Percentiles rank a stretch among this genome's conserved stretches.
Evolutionary conservation across 1,284 basidiomycete genomes (phyloP).

Genomic region (Spongiforma sp.): DNA sequence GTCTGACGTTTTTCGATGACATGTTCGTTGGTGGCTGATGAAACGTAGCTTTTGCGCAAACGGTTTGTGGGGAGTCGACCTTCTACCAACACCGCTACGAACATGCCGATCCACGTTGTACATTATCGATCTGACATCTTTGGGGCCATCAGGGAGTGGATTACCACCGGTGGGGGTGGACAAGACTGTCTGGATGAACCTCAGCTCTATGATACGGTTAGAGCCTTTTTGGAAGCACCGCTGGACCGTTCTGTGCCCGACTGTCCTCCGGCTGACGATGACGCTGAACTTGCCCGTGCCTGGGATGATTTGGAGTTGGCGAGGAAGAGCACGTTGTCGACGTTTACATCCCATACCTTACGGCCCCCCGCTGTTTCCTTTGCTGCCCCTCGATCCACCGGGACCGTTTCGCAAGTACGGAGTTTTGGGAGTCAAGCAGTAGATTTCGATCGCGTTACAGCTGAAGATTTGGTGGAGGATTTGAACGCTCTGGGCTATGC

Average conservation of each 20-base stretch:
- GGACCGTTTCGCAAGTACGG: constrained; percentile 36
- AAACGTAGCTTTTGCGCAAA: constrained; percentile 69
- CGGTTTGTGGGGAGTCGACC: constrained; percentile 61
- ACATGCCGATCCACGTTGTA: constrained; percentile 45
- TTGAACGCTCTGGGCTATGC: constrained; percentile 76
- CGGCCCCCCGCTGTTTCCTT: constrained; percentile 52
- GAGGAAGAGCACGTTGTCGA: constrained; percentile 45
- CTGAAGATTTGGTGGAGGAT: constrained; percentile 74
- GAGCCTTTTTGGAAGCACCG: constrained; percentile 58
- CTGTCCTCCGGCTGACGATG: constrained; percentile 41
- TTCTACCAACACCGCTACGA: constrained; percentile 40
- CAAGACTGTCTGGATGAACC: constrained; percentile 77
- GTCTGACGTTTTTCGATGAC: constrained; percentile 20
- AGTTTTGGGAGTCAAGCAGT: constrained; percentile 62
- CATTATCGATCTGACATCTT: constrained; percentile 63
- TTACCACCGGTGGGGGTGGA: constrained; percentile 69
- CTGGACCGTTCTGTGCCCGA: constrained; percentile 52
- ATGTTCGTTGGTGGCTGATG: constrained; percentile 13
- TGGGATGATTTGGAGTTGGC: constrained; percentile 52
- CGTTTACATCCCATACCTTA: constrained; percentile 64
- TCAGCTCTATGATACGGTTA: constrained; percentile 61
- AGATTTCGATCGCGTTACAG: constrained; percentile 66
- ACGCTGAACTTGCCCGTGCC: constrained; percentile 49
- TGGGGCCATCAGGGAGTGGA: constrained; percentile 70
- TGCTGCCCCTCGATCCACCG: constrained; percentile 35